These are phyloP conservation scores for Aspergillus cejpii DNA, from an alignment of 2,329 filamentous ascomycete genomes.

Conservation along the genomic window DNA sequence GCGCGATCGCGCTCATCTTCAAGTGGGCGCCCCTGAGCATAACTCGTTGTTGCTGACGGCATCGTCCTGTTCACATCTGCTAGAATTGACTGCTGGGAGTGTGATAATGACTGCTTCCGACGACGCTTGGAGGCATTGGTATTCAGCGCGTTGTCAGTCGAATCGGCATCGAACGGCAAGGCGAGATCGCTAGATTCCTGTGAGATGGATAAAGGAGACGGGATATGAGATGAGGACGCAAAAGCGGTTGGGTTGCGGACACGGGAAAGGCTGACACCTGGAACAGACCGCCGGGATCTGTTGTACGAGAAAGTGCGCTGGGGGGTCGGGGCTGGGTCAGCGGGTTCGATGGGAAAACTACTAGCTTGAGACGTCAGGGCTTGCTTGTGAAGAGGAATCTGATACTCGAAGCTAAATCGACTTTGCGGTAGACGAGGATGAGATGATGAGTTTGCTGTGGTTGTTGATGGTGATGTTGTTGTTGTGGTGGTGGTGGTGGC, in stretches of 20 bases:
- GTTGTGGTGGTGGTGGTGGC: slow-evolving; percentile 25
- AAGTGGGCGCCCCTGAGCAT: slow-evolving; percentile 24
- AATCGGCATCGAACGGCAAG: slow-evolving; percentile 21
- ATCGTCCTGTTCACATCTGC: slow-evolving; percentile 30
- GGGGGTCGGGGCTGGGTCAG: slow-evolving; percentile 47
- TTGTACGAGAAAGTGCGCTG: slow-evolving; percentile 37
- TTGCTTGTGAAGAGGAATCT: slow-evolving; percentile 17
- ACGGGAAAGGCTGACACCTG: slow-evolving; percentile 20
- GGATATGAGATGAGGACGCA: slow-evolving; percentile 13
- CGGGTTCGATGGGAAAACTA: slow-evolving; percentile 42
- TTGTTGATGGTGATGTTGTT: neutral
- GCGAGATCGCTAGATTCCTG: slow-evolving; percentile 15
- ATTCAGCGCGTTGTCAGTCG: slow-evolving; percentile 21
- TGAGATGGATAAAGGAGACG: slow-evolving; percentile 9
- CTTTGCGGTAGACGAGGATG: slow-evolving; percentile 17
- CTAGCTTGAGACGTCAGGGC: slow-evolving; percentile 18
- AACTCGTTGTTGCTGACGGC: slow-evolving; percentile 28
- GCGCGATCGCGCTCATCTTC: slow-evolving; percentile 23
- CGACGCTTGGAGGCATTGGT: slow-evolving; percentile 29
- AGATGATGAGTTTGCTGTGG: slow-evolving; percentile 6
- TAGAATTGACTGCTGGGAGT: slow-evolving; percentile 18
- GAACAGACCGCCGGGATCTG: slow-evolving; percentile 27
- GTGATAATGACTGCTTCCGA: slow-evolving; percentile 19
- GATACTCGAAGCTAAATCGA: slow-evolving; percentile 22
- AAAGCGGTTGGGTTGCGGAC: slow-evolving; percentile 17